Base-by-base conservation (phyloP, 805 yeast species). In the Cyberlindnera samutprakarnensis region DNA sequence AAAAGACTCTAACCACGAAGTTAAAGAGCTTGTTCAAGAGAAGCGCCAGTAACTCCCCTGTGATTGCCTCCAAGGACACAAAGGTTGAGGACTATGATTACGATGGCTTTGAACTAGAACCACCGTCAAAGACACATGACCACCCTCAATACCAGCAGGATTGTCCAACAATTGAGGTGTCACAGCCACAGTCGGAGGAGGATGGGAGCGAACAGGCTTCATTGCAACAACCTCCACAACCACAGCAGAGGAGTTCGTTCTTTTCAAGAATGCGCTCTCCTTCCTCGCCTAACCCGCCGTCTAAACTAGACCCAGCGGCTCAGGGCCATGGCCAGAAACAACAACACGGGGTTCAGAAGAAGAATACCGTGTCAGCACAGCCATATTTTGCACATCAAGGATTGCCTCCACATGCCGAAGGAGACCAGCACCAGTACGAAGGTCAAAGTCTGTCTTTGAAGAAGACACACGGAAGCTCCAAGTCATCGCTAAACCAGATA, bases 361-460 rank as follows among this genome's bases (percentile, higher is more conserved):
- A 31, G 6, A 22, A 23, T 12, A 41, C 51, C 1, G 51, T 53
- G 6, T 50, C 59, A 1, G 41, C 53, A 1, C 72, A 66, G 46
- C 68, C 72, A 16, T 73, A 74, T 48, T 73, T 73, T 51, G 68
- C 66, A 5, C 72, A 68, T 43, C 79, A 73, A 42, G 79, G 80
- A 1, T 49, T 68, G 8, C 78, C 80, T 4, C 75, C 75, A 3
- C 79, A 73, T 42, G 62, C 56, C 30, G 46, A 34, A 9, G 32
- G 18, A n/a, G 22, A 30, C 14, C 26, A 29, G 25, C 25, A 28
- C 38, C 11, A 43, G 34, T 8, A 36, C 30, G 14, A 31, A 30
- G 25, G 47, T 14, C 19, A 20, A n/a, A 17, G 45, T 2, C 54
- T 51, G 25, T 51, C 57, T 2, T 38, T 56, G 32, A 50, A 49